Evolutionary conservation across 805 yeast genomes (phyloP), one percentile per base, ranked within the genome.

Genomic region (Monosporozyma aerobia): DNA sequence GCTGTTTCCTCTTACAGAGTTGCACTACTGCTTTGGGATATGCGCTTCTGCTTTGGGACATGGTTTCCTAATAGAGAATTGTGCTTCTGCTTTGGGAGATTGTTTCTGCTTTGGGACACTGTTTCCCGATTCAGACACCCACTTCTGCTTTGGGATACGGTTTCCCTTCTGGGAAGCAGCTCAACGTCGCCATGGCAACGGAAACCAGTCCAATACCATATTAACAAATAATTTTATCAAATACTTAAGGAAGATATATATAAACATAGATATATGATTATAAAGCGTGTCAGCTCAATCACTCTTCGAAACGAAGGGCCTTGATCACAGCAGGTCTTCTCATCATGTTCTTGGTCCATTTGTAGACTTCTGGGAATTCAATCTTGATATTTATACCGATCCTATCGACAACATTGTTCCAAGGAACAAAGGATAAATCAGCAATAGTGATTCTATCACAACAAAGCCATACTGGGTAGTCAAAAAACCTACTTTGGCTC

Each of bases 261-360:
- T 19, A 19, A 19, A 19, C 19, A 19, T 19, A 19, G 19, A 19
- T 19, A 19, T 19, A 19, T 19, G 19, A 19, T 19, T 19, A 19
- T 19, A 19, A 19, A 19, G 19, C 19, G 19, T 19, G 19, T 2
- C 19, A 19, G 19, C 1, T 27, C 29, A 5, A 27, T 53, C 67
- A 73, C 44, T 82, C 87, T 3, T 44, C 51, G 4, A 90, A 94
- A 56, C 90, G 80, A 54, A 90, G 74, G 2, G 97, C 97, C 57
- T 92, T 78, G 29, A 86, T 76, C 32, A 90, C 97, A 1, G 94
- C 90, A 3, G 96, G 95, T 64, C 97, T 80, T 69, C 92, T 81
- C 96, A 90, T 87, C 96, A 90, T 88, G 62, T 83, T 83, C 66
- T 86, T 85, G 10, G 97, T 90, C 97, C 97, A 90, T 68, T 88